Evolutionary conservation across 2,329 filamentous ascomycete species (phyloP).

Genomic region (Mycosphaerella sp.): DNA sequence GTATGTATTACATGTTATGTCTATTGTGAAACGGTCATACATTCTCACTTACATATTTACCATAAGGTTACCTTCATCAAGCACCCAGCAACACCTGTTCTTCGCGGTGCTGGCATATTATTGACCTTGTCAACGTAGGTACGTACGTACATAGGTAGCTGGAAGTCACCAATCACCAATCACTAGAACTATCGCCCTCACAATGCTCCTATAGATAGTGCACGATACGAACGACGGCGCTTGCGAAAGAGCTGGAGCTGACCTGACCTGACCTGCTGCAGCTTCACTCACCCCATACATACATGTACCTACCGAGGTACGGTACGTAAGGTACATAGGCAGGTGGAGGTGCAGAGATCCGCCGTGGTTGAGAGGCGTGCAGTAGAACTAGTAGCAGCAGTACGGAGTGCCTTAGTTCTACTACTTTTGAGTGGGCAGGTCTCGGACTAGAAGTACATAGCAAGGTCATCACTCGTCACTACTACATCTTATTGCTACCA

Average conservation of each 20-base stretch:
- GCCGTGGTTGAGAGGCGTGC: neutral
- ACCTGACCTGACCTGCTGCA: no score
- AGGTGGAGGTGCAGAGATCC: no score
- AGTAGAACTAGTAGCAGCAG: neutral
- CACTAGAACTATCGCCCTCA: no score
- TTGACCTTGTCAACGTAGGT: neutral
- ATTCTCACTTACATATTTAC: neutral
- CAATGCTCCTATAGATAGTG: slow-evolving; percentile 5
- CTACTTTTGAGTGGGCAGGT: neutral
- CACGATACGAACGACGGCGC: slow-evolving; percentile 6
- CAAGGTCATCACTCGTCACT: no score
- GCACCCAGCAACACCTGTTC: neutral
- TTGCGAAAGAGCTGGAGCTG: neutral
- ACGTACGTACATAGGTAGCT: no score
- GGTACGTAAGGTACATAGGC: no score
- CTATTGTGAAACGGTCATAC: neutral
- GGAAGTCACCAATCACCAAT: neutral
- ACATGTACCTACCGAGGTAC: no score
- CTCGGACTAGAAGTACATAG: neutral
- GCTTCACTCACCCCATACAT: slow-evolving; percentile 1
- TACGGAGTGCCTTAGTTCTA: no score
- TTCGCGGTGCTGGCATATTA: slow-evolving; percentile 6
- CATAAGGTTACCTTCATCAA: neutral
- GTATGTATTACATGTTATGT: no score
- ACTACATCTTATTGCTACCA: no score